Evolutionary conservation across 1,139 yeast genomes (phyloP), one percentile per base, ranked within the genome.

Genomic region (Suhomyces choctaworum): DNA sequence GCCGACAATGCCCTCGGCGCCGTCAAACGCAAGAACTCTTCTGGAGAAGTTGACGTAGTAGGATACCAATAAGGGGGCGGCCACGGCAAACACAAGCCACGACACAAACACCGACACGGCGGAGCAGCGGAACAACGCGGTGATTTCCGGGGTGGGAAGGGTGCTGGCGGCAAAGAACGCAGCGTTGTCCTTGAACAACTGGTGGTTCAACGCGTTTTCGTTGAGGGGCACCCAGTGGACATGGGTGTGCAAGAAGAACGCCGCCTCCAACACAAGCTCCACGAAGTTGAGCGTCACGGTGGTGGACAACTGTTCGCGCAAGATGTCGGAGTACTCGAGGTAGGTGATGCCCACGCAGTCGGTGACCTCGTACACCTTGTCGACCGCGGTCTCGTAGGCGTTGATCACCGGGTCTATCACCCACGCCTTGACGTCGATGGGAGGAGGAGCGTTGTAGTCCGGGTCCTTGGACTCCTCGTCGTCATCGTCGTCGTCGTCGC

Each of bases 31-130:
- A 20, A 42, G 41, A 39, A 70, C 58, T 60, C 74, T 62, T 49
- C 72, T 66, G 39, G 79, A 63, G 56, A 77, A 77, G 56, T 77
- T 77, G 49, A 77, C 51, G 57, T 71, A 77, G 58, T 72, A 76
- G 20, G 80, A 70, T 19, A 61, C 47, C 24, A 66, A 34, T 47
- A 69, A 54, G 17, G 87, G 87, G 25, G 70, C 31, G 9, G 56
- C 41, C 32, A 73, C 53, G 3, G 78, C 62, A 33, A 62, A 48
- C 12, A 66, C 31, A n/a, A 47, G 39, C 82, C 82, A 77, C 39
- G 65, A 50, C 19, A 50, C 26, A 6, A 67, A 48, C 20, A 69
- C 60, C n/a, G 68, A 52, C 29, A 63, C 32, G 30, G 61, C 58
- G 31, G 57, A 52, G 31, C 44, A 48, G 24, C 58, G 54, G 19